Percentiles rank a stretch among this genome's conserved stretches.
Conservation (phyloP, 495 filamentous ascomycete genomes). For the Neurospora sp. region DNA sequence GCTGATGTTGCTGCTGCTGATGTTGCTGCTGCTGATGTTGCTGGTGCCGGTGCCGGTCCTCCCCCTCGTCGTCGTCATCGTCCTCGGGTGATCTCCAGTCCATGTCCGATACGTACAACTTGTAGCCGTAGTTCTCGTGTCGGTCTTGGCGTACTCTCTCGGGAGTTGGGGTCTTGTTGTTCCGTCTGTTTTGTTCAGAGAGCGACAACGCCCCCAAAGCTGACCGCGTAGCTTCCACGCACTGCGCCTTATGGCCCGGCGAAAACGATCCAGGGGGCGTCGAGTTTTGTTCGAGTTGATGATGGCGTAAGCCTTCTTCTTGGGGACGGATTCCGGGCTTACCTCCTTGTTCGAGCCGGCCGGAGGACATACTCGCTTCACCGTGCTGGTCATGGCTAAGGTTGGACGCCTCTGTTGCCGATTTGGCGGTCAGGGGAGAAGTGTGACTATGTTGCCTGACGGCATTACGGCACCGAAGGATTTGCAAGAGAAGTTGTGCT, state of each 20-base stretch:
- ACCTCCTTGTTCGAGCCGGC: not conserved
- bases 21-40: too few species aligned
- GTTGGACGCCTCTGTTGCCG: not conserved
- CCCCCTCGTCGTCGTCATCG: not conserved
- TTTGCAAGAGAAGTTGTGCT: not conserved
- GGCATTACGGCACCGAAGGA: not conserved
- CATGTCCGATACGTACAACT: not conserved
- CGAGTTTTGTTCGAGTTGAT: not conserved
- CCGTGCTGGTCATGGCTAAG: not conserved
- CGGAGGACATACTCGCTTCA: not conserved
- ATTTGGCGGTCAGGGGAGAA: not conserved
- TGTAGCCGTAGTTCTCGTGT: not conserved
- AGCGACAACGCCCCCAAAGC: not conserved
- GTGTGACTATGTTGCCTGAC: not conserved
- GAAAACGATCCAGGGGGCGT: not conserved
- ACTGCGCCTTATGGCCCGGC: not conserved
- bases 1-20: not conserved
- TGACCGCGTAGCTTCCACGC: not conserved
- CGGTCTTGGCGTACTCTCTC: not conserved
- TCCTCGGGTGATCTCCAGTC: not conserved
- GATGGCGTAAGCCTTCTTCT: not conserved
- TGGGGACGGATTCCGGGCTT: not conserved
- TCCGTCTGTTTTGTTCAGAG: not conserved
- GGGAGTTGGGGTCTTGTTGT: not conserved
- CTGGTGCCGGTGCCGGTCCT: too few species aligned